Evolutionary conservation across 345 rosid genomes (phyloP), one percentile per base, ranked within the genome.

Genomic region (Acer saccharum): DNA sequence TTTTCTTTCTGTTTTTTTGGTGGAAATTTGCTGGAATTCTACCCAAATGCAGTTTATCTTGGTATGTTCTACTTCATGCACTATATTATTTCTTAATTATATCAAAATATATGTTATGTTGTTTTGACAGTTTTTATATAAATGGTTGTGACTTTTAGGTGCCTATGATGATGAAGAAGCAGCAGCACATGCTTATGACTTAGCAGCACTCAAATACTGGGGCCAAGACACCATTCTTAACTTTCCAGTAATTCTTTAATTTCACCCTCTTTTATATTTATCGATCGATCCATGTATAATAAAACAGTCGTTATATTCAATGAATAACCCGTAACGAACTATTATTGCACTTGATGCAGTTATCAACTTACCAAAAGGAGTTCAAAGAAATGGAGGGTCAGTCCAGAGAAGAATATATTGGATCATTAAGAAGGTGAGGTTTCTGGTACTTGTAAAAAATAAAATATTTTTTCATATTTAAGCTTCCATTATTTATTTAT

Each of bases 121-220:
- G 7, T 7, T 23, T 69, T 4, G 54, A 6, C 5, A 8, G 12
- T 23, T 8, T 7, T 71, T 58, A 14, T 52, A 18, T 44, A 10
- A 4, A 73, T 2, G 27, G 18, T 16, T 57, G 9, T 44, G 50
- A 55, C 2, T 44, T 57, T 46, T 52, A 93, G 99, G 99, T 27
- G 98, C 98, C 39, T 96, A 96, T 71, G 94, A 96, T 64, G 91
- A 94, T 69, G 98, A 96, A 86, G 94, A 77, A 81, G 92, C 97
- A 12, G 99, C 97, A 3, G 99, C 98, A 74, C 99, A 90, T 87
- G 97, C 98, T 10, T 92, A 96, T 80, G 99, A 96, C 86, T 85
- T 96, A 80, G 98, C 99, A 7, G 99, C 99, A 84, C 83, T 96
- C 68, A 96, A 94, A 78, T 96, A 92, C 50, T 96, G 99, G 98